A percentile compares a stretch with the other conserved stretches of the same genome.
These are phyloP conservation scores for Kuraishia molischiana DNA, from an alignment of 805 yeast species.

Conservation along the genomic window DNA sequence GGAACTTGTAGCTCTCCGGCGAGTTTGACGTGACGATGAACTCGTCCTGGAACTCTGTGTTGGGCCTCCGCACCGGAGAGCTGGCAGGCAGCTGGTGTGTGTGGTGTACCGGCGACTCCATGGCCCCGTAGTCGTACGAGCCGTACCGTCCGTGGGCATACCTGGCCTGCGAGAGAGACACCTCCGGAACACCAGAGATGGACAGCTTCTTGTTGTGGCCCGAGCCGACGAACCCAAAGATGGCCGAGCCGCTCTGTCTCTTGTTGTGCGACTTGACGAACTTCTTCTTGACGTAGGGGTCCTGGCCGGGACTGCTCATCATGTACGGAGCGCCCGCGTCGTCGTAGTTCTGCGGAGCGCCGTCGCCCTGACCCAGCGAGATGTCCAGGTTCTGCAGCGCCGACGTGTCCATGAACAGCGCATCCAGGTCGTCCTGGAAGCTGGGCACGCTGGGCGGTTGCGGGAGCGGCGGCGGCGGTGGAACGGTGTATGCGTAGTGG, in stretches of 20 bases:
- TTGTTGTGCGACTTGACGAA: slow-evolving; percentile 35
- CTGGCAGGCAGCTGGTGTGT: slow-evolving; percentile 21
- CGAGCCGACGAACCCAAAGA: slow-evolving; percentile 55
- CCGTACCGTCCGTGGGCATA: slow-evolving; percentile 2
- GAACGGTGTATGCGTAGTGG: slow-evolving; percentile 21
- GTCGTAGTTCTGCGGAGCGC: slow-evolving; percentile 12
- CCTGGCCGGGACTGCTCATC: slow-evolving; percentile 8
- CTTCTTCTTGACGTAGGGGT: slow-evolving; percentile 6
- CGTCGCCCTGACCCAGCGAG: slow-evolving; percentile 21
- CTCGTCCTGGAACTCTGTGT: slow-evolving; percentile 19
- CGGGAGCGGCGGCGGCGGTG: slow-evolving; percentile 16
- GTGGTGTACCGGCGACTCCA: slow-evolving; percentile 19
- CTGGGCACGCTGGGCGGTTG: too few relatives aligned
- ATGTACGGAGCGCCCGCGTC: slow-evolving; percentile 6
- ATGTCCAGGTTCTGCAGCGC: slow-evolving; percentile 56
- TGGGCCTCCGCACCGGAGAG: slow-evolving; percentile 3
- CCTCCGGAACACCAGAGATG: slow-evolving; percentile 35
- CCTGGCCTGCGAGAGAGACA: slow-evolving; percentile 9
- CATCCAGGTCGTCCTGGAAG: slow-evolving; percentile 43
- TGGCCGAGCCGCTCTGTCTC: slow-evolving; percentile 70
- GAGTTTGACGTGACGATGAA: slow-evolving; percentile 35
- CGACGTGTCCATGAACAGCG: slow-evolving; percentile 45
- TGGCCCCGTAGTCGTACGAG: slow-evolving; percentile 6
- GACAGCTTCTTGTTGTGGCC: slow-evolving; percentile 52
- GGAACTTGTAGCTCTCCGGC: slow-evolving; percentile 49